Evolutionary conservation across 2,329 filamentous ascomycete species (phyloP).

Genomic region (Aureobasidium uvarum): DNA sequence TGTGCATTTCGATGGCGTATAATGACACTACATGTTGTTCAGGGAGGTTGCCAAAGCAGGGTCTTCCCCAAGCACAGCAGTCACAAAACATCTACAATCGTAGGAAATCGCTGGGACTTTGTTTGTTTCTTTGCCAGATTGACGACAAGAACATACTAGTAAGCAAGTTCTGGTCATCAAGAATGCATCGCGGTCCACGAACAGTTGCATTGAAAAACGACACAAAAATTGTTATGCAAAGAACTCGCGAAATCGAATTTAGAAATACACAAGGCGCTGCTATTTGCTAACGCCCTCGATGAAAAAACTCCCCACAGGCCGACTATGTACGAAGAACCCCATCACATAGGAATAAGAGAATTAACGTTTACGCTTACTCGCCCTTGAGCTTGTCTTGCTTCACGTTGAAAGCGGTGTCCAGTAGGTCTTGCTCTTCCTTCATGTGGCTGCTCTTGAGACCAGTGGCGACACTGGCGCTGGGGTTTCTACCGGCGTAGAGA

Average conservation of each 20-base stretch:
- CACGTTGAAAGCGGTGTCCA: constrained; percentile 63
- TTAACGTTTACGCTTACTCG: constrained; percentile 46
- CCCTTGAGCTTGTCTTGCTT: constrained; percentile 66
- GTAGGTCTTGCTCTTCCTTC: constrained; percentile 88
- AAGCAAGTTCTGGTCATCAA: too few relatives aligned
- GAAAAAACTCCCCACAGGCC: constrained; percentile 2
- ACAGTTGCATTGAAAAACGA: too few relatives aligned
- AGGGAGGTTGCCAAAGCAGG: too few relatives aligned
- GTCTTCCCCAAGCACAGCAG: too few relatives aligned
- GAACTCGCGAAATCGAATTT: constrained; percentile 6
- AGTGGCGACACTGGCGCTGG: constrained; percentile 89
- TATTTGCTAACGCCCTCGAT: constrained; percentile 23
- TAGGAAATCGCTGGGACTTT: too few relatives aligned
- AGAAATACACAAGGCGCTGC: constrained; percentile 24
- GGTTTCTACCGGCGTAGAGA: constrained; percentile 93
- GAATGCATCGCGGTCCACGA: too few relatives aligned
- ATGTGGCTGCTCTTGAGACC: constrained; percentile 83
- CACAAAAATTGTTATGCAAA: background rate
- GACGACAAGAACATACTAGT: too few relatives aligned
- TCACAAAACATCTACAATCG: too few relatives aligned
- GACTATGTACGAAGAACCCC: constrained; percentile 18
- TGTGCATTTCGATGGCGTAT: too few relatives aligned
- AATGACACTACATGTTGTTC: too few relatives aligned
- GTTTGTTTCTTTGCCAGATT: too few relatives aligned
- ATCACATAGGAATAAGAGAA: background rate